These are phyloP conservation scores for Epipyxis sp. DNA, from an alignment of 108 stramenopile species.

Conservation along the genomic window DNA sequence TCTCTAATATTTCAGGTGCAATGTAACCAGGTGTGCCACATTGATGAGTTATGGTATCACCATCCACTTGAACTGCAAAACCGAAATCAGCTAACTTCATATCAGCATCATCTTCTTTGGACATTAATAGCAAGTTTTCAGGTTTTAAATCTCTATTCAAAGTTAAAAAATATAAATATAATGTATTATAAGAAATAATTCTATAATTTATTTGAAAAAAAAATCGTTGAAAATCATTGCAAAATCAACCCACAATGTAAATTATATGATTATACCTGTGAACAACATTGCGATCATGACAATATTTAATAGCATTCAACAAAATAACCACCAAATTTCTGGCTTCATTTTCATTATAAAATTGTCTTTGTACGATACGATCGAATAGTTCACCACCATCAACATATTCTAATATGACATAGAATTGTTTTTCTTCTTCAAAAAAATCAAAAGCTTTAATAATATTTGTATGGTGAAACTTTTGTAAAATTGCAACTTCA, in stretches of 20 bases:
- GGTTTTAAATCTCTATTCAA: conserved; percentile 39
- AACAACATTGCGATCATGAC: conserved; percentile 70
- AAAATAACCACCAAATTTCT: conserved; percentile 70
- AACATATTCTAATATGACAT: conserved; percentile 69
- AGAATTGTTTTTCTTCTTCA: conserved; percentile 58
- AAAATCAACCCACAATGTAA: too few species aligned
- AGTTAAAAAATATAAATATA: conserved; percentile 26
- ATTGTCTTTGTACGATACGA: conserved; percentile 81
- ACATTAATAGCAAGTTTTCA: conserved; percentile 38
- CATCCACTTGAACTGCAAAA: conserved; percentile 12
- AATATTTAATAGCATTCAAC: conserved; percentile 73
- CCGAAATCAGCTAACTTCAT: conserved; percentile 44
- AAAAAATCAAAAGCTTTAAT: conserved; percentile 72
- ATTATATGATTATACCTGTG: too few species aligned
- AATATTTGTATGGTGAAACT: conserved; percentile 69
- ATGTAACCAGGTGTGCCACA: too few species aligned
- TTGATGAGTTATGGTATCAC: too few species aligned
- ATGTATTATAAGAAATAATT: conserved; percentile 24
- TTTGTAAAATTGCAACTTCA: conserved; percentile 73
- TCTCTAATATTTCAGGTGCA: too few species aligned
- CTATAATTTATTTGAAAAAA: conserved; percentile 3
- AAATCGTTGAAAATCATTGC: too few species aligned
- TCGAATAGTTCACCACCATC: conserved; percentile 91
- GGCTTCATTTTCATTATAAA: conserved; percentile 89
- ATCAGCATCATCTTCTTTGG: not conserved